A percentile compares a stretch with the other conserved stretches of the same genome.
Evolutionary conservation across 2,329 filamentous ascomycete species (phyloP).

Genomic region (Colletotrichum sp.): DNA sequence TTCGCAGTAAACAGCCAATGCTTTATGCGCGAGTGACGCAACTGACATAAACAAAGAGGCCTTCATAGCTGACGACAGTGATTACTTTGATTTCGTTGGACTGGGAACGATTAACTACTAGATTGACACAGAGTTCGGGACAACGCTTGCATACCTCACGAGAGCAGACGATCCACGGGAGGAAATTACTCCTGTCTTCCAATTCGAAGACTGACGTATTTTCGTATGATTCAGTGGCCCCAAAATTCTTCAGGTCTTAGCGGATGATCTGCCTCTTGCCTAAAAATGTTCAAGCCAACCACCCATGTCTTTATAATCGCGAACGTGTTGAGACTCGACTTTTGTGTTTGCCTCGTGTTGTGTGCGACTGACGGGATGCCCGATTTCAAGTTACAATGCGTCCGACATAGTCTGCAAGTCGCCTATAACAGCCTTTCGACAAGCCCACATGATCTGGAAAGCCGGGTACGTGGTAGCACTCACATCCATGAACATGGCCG

Average conservation of each 20-base stretch:
- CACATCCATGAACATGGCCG: not conserved
- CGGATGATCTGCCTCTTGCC: not conserved
- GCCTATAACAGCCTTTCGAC: not conserved
- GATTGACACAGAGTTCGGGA: not conserved
- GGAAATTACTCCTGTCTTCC: not conserved
- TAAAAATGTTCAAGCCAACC: rapidly evolving
- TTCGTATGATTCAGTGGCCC: not conserved
- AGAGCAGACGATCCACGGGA: not conserved
- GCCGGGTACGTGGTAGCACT: not conserved
- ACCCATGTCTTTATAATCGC: not conserved
- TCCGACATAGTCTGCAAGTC: not conserved
- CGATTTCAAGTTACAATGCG: not conserved
- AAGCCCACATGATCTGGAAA: not conserved
- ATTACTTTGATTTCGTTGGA: not conserved
- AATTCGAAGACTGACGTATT: not conserved
- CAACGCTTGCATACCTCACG: not conserved
- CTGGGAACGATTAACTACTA: not conserved
- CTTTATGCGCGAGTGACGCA: not conserved
- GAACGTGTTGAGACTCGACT: not conserved
- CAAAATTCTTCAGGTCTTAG: not conserved
- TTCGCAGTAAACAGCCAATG: not conserved
- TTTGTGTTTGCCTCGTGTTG: not conserved
- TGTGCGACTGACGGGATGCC: not conserved
- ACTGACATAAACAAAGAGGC: not conserved
- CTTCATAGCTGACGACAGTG: not conserved